Evolutionary conservation across 2,329 filamentous ascomycete species (phyloP).

Genomic region (Phyllosticta citriasiana): DNA sequence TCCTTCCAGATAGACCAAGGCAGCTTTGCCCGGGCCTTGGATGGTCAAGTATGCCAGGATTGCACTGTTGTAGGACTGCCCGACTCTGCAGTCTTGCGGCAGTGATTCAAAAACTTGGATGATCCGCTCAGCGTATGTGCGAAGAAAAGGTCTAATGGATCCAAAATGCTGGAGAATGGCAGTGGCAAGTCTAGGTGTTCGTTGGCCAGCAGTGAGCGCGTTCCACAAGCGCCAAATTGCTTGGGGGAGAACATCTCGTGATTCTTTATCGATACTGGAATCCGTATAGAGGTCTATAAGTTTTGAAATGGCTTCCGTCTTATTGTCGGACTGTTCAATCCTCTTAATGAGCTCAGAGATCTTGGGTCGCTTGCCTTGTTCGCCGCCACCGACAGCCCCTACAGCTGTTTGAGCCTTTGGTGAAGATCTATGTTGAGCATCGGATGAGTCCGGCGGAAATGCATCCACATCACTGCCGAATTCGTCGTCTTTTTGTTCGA

Average conservation of each 20-base stretch:
- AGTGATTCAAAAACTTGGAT: slow-evolving; percentile 37
- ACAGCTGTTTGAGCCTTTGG: background rate
- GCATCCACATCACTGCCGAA: background rate
- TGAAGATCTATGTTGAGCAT: background rate
- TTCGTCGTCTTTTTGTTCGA: background rate
- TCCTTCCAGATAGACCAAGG: slow-evolving; percentile 34
- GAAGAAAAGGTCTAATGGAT: background rate
- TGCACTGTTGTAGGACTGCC: slow-evolving; percentile 34
- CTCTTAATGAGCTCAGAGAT: background rate
- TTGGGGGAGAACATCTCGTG: background rate
- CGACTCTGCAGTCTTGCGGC: slow-evolving; percentile 23
- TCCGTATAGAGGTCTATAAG: background rate
- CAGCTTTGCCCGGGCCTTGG: slow-evolving; percentile 27
- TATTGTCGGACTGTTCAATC: background rate
- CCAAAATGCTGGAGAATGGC: slow-evolving; percentile 24
- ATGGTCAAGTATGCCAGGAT: slow-evolving; percentile 36
- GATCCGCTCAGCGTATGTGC: background rate
- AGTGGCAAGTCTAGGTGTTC: slow-evolving; percentile 11
- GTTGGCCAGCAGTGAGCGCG: background rate
- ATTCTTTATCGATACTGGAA: background rate
- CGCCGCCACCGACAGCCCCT: background rate
- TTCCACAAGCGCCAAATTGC: background rate
- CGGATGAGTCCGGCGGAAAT: background rate
- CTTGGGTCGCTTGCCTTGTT: background rate
- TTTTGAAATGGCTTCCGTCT: background rate